Evolutionary conservation across 257 asterid genomes (phyloP).

Genomic region (Petunia axillaris): DNA sequence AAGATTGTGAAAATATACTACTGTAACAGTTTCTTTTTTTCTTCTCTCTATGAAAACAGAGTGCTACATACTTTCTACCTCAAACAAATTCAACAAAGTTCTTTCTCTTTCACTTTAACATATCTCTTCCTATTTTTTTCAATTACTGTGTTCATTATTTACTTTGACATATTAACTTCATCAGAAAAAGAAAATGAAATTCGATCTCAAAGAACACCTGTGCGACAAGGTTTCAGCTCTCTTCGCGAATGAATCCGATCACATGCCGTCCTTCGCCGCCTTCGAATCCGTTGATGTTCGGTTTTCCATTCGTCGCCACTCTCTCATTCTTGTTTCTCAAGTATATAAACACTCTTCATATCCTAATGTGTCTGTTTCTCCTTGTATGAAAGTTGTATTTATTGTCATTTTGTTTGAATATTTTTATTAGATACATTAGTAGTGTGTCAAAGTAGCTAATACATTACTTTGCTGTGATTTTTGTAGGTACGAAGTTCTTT

Average conservation of each 20-base stretch:
- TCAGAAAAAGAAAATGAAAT: conserved; percentile 39
- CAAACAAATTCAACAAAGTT: conserved; percentile 15
- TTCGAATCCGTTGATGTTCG: conserved; percentile 34
- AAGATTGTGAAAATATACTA: background rate
- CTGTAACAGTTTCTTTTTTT: background rate
- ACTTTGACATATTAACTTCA: background rate
- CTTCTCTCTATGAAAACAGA: background rate
- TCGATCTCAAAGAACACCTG: conserved; percentile 41
- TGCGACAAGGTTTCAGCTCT: conserved; percentile 51
- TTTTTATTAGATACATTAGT: too few relatives aligned
- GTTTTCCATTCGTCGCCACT: conserved; percentile 50
- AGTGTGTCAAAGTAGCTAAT: background rate
- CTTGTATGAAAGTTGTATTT: background rate
- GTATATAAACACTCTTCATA: conserved; percentile 33
- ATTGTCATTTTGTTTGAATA: background rate
- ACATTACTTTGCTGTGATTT: background rate
- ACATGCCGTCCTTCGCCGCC: conserved; percentile 51
- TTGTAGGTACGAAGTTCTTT: conserved; percentile 46
- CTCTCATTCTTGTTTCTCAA: conserved; percentile 46
- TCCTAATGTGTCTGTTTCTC: background rate
- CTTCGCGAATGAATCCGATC: conserved; percentile 57
- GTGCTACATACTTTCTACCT: conserved; percentile 14
- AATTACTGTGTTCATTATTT: background rate
- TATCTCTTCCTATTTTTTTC: background rate
- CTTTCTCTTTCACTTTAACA: background rate